Base-by-base conservation (phyloP, 2,329 filamentous ascomycete genomes). In the Colletotrichum aenigma region DNA sequence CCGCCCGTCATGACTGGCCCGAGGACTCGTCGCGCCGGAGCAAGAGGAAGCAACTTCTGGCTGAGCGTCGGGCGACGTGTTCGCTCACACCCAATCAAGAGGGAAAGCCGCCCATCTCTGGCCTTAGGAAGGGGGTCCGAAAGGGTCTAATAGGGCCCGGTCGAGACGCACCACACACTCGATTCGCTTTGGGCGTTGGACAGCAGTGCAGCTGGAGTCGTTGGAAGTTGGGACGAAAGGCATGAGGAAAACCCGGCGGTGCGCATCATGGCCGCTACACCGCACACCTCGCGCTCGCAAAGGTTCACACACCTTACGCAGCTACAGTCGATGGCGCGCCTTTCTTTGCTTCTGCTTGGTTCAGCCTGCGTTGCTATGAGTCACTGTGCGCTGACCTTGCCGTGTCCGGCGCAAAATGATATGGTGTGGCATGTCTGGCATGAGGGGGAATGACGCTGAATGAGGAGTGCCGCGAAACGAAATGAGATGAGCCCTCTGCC, bases 81-180 rank as follows among this genome's bases (percentile, higher is more conserved):
- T 66, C 56, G 43, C 18, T 18, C 26, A 34, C 61, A 34, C 64
- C 74, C 74, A 71, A 75, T 75, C 71, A 71, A 38, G 38, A 24
- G 76, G 16, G 18, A 52, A 26, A 58, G 26, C 30, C 69, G 43
- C 65, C 52, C 62, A 26, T 68, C 43, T 24, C 32, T 30, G 66
- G 77, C 79, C 77, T 48, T 21, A 12, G 32, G 64, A 69, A 48
- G 32, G 58, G 67, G 26, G 32, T 77, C 77, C 77, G 76, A 78
- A 77, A 73, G 79, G 79, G 79, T 79, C 64, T 66, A 74, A 81
- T 80, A 79, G 78, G 79, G 56, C 78, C 76, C 79, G 79, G 68
- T 32, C 79, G 70, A 77, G 79, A 81, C 78, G 75, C 78, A 76
- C 78, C 77, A 67, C 69, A 79, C 76, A 80, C 79, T 81, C 81